phyloP scores from a whole-genome alignment of 176 grass and related monocot species.

The Ampelocalamus luodianensis region DNA sequence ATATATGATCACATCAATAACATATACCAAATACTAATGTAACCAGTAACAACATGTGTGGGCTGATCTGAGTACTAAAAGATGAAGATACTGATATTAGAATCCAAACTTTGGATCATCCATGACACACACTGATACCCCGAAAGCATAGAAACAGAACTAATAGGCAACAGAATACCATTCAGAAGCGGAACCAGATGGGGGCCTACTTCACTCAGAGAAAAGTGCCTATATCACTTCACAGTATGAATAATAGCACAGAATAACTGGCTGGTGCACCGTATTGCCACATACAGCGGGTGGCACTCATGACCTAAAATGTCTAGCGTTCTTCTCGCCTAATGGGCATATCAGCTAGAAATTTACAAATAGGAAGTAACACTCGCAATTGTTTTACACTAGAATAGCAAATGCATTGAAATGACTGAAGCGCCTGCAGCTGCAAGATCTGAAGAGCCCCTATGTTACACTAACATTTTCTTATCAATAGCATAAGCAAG shows the following conservation, averaged over 20 bases:
- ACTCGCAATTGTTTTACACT: not conserved
- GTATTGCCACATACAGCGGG: not conserved
- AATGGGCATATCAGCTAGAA: not conserved
- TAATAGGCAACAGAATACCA: not conserved
- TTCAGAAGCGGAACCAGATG: not conserved
- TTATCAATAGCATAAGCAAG: conserved; percentile 17
- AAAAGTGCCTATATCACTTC: conserved; percentile 2
- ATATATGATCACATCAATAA: conserved; percentile 29
- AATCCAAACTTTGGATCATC: conserved; percentile 9
- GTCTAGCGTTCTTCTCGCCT: not conserved
- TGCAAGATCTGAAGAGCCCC: not conserved
- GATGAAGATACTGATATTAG: not conserved
- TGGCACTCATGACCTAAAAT: not conserved
- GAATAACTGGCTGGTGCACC: not conserved
- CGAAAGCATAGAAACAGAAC: not conserved
- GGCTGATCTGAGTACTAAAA: conserved; percentile 21
- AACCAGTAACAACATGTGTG: not conserved
- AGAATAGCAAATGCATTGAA: not conserved
- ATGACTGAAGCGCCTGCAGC: conserved; percentile 2
- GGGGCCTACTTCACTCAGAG: not conserved
- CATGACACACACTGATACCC: not conserved
- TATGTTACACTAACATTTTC: not conserved
- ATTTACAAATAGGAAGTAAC: not conserved
- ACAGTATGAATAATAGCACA: not conserved
- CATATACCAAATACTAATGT: not conserved